Base-by-base conservation (phyloP, 2,329 filamentous ascomycete genomes). In the Alternaria triticimaculans region DNA sequence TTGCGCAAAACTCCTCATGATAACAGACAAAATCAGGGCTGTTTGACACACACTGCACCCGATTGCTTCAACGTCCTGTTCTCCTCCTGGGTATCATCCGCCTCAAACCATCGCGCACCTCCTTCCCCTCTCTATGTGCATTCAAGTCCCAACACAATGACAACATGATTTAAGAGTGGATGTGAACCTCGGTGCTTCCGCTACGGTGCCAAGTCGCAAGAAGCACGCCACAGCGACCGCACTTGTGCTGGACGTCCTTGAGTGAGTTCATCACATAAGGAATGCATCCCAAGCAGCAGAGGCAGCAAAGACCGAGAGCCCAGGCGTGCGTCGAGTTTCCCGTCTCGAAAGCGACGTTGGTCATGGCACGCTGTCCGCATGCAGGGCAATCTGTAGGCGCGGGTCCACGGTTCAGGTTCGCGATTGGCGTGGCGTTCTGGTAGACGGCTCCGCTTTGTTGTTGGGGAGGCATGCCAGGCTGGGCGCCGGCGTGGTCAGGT, bases 191-290 rank as follows among this genome's bases (percentile, higher is more conserved):
- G 0, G 82, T 81, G 28, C 78, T 79, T 0, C 84, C 84, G 65
- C 82, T 84, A 6, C 82, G 80, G 73, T 86, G 83, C 82, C 82
- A 86, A 0, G 80, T 82, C 0, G 83, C 84, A 49, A 86, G 78
- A 59, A 82, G 63, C 2, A 76, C 76, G 33, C 81, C 80, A 62
- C 84, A 86, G 30, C 79, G 76, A 1, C 82, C 82, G 59, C 84
- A 86, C 63, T 80, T 80, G 68, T 86, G 84, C 64, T 82, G 72
- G 5, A 84, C 82, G 58, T 86, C 82, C 72, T 86, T 86, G 56
- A 83, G 74, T 46, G 78, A 80, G 25, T 79, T 79, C 71, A 85
- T 80, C 28, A 84, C 43, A 65, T 86, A 86, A 0, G 84, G 84
- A 49, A 86, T 80, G 66, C 83, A 86, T 12, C 84, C 82, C 5